Evolutionary conservation across 2,329 filamentous ascomycete genomes (phyloP), one percentile per base, ranked within the genome.

Genomic region (Sporothrix schenckii): DNA sequence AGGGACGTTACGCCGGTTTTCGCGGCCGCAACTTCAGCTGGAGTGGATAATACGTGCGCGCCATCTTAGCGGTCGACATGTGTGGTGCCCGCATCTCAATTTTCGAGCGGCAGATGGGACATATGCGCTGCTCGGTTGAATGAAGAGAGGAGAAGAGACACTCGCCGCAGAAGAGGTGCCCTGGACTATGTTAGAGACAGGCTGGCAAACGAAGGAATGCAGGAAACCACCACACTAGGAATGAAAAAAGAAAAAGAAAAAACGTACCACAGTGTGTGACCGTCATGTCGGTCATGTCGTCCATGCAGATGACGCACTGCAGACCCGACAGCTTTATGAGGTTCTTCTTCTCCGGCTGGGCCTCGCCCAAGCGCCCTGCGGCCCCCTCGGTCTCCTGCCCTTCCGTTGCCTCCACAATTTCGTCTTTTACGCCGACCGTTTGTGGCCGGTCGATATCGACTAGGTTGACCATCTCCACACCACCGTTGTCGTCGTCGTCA

Each of bases 221-320:
- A 9, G 34, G 14, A 44, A 13, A 44, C 11, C 41, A 14, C 11
- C 34, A 34, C 0, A 34, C 0, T 6, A 7, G 5, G 4, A 9
- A 34, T 1, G 2, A 34, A 34, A 7, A 34, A 14, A 3, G 0
- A 44, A 34, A 34, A 34, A 7, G 4, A 44, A 11, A 11, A 44
- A 44, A 80, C 87, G 73, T 86, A 90, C 88, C 88, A 78, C 88
- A 91, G 77, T 89, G 86, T 2, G 88, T 91, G 60, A 89, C 85
- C 1, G 87, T 89, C 72, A 91, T 75, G 39, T 82, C 80, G 1
- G 83, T 84, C 34, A 82, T 84, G 72, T 87, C 82, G 72, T 90
- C 88, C 86, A 90, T 88, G 78, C 88, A 91, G 71, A 91, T 90
- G 56, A 88, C 87, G 72, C 88, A 91, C 77, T 90, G 86, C 63